Evolutionary conservation across 139 green algal genomes (phyloP).

Genomic region (Volvox africanus): DNA sequence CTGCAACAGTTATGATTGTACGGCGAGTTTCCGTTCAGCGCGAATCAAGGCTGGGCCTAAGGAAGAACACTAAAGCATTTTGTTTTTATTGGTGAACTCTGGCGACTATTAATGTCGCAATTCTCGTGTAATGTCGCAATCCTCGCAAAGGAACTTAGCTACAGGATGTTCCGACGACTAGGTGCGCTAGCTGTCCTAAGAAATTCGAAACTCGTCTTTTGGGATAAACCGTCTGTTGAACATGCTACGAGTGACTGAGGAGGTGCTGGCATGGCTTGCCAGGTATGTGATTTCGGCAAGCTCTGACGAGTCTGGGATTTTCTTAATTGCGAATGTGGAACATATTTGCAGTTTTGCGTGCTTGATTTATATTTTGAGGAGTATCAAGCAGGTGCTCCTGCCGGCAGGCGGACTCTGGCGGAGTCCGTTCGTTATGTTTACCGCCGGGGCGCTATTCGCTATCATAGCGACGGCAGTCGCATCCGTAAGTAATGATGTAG

Average conservation of each 20-base stretch:
- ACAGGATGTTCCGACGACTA: neutral
- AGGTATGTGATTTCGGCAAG: neutral
- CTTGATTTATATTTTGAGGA: constrained; percentile 1
- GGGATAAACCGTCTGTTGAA: too few relatives aligned
- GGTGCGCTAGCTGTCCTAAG: neutral
- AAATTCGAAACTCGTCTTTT: neutral
- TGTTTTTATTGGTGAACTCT: neutral
- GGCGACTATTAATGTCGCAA: neutral
- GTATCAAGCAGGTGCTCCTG: constrained; percentile 1
- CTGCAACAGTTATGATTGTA: neutral
- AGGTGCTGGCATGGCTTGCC: neutral
- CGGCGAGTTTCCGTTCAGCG: neutral
- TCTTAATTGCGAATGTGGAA: neutral
- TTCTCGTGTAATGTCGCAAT: neutral
- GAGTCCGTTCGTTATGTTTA: constrained; percentile 16
- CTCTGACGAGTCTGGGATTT: neutral
- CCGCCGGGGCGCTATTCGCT: neutral
- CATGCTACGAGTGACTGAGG: neutral
- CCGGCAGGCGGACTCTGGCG: neutral
- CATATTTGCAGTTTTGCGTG: neutral
- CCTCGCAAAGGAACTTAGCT: neutral
- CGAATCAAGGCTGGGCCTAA: neutral
- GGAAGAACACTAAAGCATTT: neutral
- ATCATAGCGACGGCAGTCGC: neutral
- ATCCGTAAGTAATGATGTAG: neutral